Base-by-base conservation (phyloP, 768 basidiomycete species). In the Hygrophoropsis aurantiaca region DNA sequence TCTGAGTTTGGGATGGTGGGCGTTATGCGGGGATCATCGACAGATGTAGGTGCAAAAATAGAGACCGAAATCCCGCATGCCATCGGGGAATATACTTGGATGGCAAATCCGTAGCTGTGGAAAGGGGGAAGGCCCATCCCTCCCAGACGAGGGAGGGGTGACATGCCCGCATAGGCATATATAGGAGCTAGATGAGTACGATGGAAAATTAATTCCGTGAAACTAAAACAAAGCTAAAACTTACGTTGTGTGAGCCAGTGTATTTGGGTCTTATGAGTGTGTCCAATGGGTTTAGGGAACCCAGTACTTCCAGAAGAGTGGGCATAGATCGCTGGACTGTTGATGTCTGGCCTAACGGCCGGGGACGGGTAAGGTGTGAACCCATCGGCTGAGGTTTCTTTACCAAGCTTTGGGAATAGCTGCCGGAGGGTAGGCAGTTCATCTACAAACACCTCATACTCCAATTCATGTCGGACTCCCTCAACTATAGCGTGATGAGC, bases 251-350 rank as follows among this genome's bases (percentile, higher is more conserved):
- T 38, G 18, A 62, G 54, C 67, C 73, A 71, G 30, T 73, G 60
- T 2, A 62, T 42, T 16, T 73, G 44, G 2, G 55, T 53, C 20
- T 53, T 56, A 42, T 70, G 61, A 1, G 61, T 67, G 20, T 68
- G 59, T 1, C 63, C 47, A 23, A 79, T 69, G 3, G 72, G 53
- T 49, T 75, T 77, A 0, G 78, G 76, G 34, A 73, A 59, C 4
- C 77, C 77, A 0, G 78, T 77, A 34, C 74, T 77, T 9, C 77
- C 60, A 0, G 53, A 61, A 2, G 59, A 61, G 7, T 58, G 57
- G 8, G 53, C 19, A 9, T 61, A 61, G 19, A 61, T 40, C 0
- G 45, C 53, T 1, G 53, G 45, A 1, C 36, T 39, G 40, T 56
- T 47, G 42, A 51, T 21, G 8, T 52, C 41, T 11, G 56, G 56